These are phyloP conservation scores for Candida multigemmis DNA, from an alignment of 805 yeast genomes.

Conservation along the genomic window DNA sequence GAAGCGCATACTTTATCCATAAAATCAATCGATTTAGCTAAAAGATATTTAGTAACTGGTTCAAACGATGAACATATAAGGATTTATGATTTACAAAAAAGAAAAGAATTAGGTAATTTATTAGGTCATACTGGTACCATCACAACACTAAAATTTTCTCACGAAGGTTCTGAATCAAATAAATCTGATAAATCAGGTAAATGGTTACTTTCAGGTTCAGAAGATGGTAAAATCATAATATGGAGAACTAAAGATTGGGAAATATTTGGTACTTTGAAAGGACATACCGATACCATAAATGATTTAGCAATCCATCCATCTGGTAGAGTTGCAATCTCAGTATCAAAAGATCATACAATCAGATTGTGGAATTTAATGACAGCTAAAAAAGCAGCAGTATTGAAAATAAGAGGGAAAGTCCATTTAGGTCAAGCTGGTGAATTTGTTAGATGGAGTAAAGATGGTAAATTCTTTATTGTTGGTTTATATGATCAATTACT, in stretches of 20 bases:
- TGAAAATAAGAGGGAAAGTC: conserved; percentile 64
- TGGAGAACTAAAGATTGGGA: conserved; percentile 99
- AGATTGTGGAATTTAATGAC: conserved; percentile 96
- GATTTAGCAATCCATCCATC: conserved; percentile 86
- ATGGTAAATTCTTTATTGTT: conserved; percentile 68
- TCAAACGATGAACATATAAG: conserved; percentile 93
- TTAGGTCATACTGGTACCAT: conserved; percentile 86
- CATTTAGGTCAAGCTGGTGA: conserved; percentile 59
- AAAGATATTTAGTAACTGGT: conserved; percentile 84
- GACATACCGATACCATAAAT: conserved; percentile 76
- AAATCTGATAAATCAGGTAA: conserved; percentile 45
- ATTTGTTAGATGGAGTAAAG: conserved; percentile 55
- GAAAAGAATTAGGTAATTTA: conserved; percentile 88
- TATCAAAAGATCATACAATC: conserved; percentile 75
- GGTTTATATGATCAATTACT: conserved; percentile 61
- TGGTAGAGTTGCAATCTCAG: conserved; percentile 84
- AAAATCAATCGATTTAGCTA: conserved; percentile 73
- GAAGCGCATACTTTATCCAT: conserved; percentile 90
- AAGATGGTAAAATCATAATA: conserved; percentile 79
- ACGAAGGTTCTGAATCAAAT: conserved; percentile 24
- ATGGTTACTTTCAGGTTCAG: conserved; percentile 88
- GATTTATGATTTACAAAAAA: conserved; percentile 85
- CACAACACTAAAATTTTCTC: conserved; percentile 65
- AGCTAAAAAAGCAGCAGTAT: conserved; percentile 79
- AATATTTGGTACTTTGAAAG: conserved; percentile 76